Base-by-base conservation (phyloP, 495 filamentous ascomycete species). In the Penicillium cataractarum region DNA sequence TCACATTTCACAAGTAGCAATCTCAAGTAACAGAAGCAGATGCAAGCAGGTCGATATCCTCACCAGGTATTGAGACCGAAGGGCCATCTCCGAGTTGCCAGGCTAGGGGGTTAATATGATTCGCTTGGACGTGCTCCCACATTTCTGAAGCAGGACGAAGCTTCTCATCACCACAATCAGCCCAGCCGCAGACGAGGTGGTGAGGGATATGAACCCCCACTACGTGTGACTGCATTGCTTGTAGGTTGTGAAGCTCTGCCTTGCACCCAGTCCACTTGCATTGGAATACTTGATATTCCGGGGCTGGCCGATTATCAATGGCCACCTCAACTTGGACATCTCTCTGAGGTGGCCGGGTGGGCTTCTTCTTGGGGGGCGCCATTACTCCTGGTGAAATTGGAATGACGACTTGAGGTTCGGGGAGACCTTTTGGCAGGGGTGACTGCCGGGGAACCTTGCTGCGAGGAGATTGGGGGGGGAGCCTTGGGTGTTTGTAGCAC, bases 221-320 rank as follows among this genome's bases (percentile, higher is more conserved):
- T 22, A 93, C 68, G 69, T 96, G 92, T 56, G 82, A 84, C 57
- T 86, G 84, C 22, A 95, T 78, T 0, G 87, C 87, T 2, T 87
- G 83, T 33, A 92, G 69, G 68, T 93, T 93, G 64, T 94, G 91
- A 4, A 95, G 77, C 68, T 92, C 83, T 0, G 87, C 85, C 6
- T 80, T 78, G 67, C 92, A 96, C 8, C 75, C 71, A 39, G 80
- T 69, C 90, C 90, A 92, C 35, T 76, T 65, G 70, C 90, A 93
- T 39, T 79, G 73, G 71, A 79, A 89, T 13, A 86, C 74, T 40
- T 71, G 71, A 61, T 82, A 83, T 2, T 70, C 42, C 4, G 57
- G 39, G 21, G 57, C 39, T 37, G 59, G 58, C 13, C 49, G 31
- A 19, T 56, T 53, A 9, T 53, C 55, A 42, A 60, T 60, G 0